These are phyloP conservation scores for Dictyostelium capitatum DNA, from an alignment of 78 protist genomes.

Conservation along the genomic window DNA sequence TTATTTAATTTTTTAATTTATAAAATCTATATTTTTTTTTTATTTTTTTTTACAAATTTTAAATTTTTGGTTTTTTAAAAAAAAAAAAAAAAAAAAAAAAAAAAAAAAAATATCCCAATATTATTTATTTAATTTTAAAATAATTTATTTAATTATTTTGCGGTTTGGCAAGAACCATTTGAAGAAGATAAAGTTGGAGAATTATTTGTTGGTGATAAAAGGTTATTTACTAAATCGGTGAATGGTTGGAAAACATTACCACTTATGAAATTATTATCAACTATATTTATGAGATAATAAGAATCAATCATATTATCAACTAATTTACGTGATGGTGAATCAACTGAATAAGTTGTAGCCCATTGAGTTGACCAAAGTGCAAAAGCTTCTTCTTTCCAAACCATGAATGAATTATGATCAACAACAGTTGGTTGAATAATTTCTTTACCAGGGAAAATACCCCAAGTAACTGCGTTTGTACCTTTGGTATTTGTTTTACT, in stretches of 20 bases:
- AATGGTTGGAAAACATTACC: slow-evolving; percentile 87
- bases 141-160: too few relatives aligned
- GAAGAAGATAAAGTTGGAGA: neutral
- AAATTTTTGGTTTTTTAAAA: too few relatives aligned
- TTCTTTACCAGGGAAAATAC: slow-evolving; percentile 97
- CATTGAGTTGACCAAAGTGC: slow-evolving; percentile 91
- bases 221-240: slow-evolving; percentile 36
- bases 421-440: slow-evolving; percentile 97
- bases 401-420: slow-evolving; percentile 89
- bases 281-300: slow-evolving; percentile 90
- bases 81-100: too few relatives aligned
- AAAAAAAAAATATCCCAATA: too few relatives aligned
- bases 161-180: neutral
- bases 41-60: too few relatives aligned
- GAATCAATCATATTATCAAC: slow-evolving; percentile 81
- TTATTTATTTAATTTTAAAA: too few relatives aligned
- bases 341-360: slow-evolving; percentile 52
- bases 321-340: slow-evolving; percentile 9
- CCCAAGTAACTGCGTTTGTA: slow-evolving; percentile 97
- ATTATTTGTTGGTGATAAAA: slow-evolving; percentile 8
- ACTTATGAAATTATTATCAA: slow-evolving; percentile 94
- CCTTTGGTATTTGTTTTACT: slow-evolving; percentile 52
- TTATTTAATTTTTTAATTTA: too few relatives aligned
- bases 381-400: slow-evolving; percentile 97
- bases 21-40: too few relatives aligned